A percentile compares a stretch with the other conserved stretches of the same genome.
Evolutionary conservation across 2,329 filamentous ascomycete species (phyloP).

Genomic region (Fusarium verrucosum): DNA sequence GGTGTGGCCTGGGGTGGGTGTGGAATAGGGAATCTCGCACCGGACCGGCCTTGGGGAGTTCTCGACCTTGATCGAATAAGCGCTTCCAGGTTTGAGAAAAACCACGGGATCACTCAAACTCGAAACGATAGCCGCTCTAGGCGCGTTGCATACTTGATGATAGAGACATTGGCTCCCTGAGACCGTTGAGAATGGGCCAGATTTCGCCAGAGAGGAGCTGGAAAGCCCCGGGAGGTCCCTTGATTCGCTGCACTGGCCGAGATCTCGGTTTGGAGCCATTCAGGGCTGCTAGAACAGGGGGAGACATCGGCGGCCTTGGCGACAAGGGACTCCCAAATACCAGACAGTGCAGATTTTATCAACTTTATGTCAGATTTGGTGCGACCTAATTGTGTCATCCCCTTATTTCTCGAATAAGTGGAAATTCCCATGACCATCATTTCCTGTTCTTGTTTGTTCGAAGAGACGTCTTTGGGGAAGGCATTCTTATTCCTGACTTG

Average conservation of each 20-base stretch:
- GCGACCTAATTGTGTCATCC: conserved; percentile 12
- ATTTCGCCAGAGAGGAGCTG: background rate
- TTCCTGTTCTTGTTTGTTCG: conserved; percentile 8
- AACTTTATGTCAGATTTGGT: conserved; percentile 19
- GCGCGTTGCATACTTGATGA: conserved; percentile 16
- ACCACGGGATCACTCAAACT: conserved; percentile 25
- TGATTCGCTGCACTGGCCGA: conserved; percentile 31
- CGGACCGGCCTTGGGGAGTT: conserved; percentile 35
- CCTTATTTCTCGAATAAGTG: conserved; percentile 6
- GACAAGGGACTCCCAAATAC: conserved; percentile 26
- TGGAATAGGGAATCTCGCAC: conserved; percentile 38
- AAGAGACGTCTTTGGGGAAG: background rate
- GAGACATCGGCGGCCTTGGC: conserved; percentile 35
- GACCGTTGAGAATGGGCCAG: background rate
- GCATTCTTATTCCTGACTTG: conserved; percentile 3
- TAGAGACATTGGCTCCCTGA: background rate
- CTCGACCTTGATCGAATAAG: conserved; percentile 11
- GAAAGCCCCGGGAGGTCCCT: conserved; percentile 20
- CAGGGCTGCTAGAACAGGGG: conserved; percentile 29
- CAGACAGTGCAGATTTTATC: conserved; percentile 22
- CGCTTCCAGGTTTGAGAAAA: conserved; percentile 15
- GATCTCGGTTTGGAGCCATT: conserved; percentile 34
- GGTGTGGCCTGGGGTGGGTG: conserved; percentile 30
- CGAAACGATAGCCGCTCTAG: conserved; percentile 33
- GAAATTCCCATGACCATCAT: conserved; percentile 23